These are phyloP conservation scores for Brassica napus DNA, from an alignment of 345 rosid genomes.

Conservation along the genomic window DNA sequence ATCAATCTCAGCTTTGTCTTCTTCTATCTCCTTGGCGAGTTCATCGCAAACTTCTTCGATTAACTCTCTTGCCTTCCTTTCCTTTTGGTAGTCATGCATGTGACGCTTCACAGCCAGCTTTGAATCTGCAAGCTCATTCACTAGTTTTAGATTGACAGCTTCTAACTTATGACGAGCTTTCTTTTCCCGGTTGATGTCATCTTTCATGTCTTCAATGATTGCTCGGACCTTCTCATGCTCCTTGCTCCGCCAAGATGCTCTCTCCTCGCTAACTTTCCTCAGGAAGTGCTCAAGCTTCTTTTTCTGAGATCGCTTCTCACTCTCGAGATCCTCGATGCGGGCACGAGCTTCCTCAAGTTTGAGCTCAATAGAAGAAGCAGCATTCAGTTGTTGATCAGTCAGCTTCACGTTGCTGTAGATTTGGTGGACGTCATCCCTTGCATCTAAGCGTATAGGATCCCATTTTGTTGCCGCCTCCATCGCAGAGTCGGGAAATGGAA, in stretches of 20 bases:
- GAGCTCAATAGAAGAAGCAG: conserved; percentile 60
- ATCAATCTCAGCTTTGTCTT: conserved; percentile 79
- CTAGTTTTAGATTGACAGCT: conserved; percentile 65
- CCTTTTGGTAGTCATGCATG: conserved; percentile 74
- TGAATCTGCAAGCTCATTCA: conserved; percentile 75
- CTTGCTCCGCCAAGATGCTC: conserved; percentile 74
- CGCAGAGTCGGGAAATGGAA: conserved; percentile 57
- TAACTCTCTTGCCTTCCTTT: conserved; percentile 68
- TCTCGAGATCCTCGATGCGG: conserved; percentile 63
- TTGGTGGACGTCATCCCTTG: conserved; percentile 53
- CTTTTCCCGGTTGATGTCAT: conserved; percentile 66
- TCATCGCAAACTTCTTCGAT: conserved; percentile 77
- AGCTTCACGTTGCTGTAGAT: conserved; percentile 46
- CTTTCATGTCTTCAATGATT: conserved; percentile 63
- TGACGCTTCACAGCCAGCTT: conserved; percentile 64
- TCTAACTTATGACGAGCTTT: conserved; percentile 73
- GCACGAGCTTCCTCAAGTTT: conserved; percentile 67
- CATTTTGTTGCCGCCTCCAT: conserved; percentile 90
- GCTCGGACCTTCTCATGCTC: conserved; percentile 88
- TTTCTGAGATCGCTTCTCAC: conserved; percentile 65
- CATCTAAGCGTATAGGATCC: conserved; percentile 60
- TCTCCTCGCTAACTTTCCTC: conserved; percentile 83
- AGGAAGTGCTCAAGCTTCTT: conserved; percentile 85
- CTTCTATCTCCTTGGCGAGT: conserved; percentile 79
- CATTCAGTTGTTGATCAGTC: conserved; percentile 59